These are phyloP conservation scores for Penicillium sp. DNA, from an alignment of 2,329 filamentous ascomycete genomes.

Conservation along the genomic window DNA sequence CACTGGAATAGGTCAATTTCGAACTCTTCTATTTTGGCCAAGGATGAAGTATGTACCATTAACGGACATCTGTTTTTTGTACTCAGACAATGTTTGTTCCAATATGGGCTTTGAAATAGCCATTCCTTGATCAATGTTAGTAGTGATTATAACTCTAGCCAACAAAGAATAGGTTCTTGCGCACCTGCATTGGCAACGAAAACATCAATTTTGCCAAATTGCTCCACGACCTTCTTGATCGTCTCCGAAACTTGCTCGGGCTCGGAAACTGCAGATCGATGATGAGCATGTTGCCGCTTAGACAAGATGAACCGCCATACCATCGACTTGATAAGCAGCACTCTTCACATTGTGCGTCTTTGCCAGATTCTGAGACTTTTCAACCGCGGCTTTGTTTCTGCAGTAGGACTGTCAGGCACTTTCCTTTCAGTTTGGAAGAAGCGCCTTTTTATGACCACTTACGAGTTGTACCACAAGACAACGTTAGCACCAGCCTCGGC, in stretches of 20 bases:
- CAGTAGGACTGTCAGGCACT: not conserved
- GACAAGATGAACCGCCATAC: slow-evolving; percentile 9
- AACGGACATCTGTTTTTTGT: slow-evolving; percentile 52
- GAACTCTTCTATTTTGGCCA: not conserved
- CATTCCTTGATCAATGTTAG: slow-evolving; percentile 37
- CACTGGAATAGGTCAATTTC: slow-evolving; percentile 26
- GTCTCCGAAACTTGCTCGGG: slow-evolving; percentile 35
- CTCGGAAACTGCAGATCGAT: slow-evolving; percentile 39
- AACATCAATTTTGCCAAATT: slow-evolving; percentile 46
- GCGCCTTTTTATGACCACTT: slow-evolving; percentile 3
- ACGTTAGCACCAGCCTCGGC: slow-evolving; percentile 48
- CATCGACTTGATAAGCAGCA: slow-evolving; percentile 46
- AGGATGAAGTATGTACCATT: slow-evolving; percentile 43
- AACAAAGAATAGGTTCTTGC: not conserved
- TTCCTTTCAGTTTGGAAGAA: no score
- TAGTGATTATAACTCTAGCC: slow-evolving; percentile 1
- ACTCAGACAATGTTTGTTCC: slow-evolving; percentile 54
- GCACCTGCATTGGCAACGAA: slow-evolving; percentile 47
- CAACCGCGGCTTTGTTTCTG: slow-evolving; percentile 37
- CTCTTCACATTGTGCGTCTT: slow-evolving; percentile 38
- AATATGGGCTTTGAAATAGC: slow-evolving; percentile 56
- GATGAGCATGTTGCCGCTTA: not conserved
- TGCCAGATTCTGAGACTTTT: slow-evolving; percentile 36
- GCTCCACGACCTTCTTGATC: slow-evolving; percentile 34
- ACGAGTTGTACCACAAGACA: slow-evolving; percentile 43